Conservation (phyloP, 257 asterid genomes). For the Asclepias syriaca region DNA sequence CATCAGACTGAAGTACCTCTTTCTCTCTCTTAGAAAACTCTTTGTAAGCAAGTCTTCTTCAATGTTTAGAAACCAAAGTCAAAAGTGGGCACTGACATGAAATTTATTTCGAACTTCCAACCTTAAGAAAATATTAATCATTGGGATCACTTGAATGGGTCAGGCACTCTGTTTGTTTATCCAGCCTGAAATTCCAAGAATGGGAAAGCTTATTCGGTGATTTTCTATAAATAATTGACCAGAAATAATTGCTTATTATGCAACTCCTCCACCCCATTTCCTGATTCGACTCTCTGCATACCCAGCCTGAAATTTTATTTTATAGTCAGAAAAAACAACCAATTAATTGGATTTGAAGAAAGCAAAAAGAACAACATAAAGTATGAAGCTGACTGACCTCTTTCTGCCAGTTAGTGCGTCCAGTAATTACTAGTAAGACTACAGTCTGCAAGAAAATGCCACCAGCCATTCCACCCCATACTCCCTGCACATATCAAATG, state of each 20-base stretch:
- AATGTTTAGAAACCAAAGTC: too few relatives aligned
- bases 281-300: slow-evolving; percentile 55
- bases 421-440: slow-evolving; percentile 44
- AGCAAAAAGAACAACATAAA: not conserved
- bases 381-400: slow-evolving; percentile 47
- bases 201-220: not conserved
- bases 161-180: not conserved
- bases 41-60: too few relatives aligned
- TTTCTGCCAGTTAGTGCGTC: slow-evolving; percentile 68
- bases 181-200: not conserved
- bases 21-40: too few relatives aligned
- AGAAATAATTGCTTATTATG: slow-evolving; percentile 24
- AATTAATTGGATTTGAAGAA: not conserved
- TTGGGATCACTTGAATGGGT: not conserved
- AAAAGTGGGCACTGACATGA: too few relatives aligned
- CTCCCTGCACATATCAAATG: slow-evolving; percentile 51
- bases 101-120: too few relatives aligned
- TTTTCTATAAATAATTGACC: not conserved
- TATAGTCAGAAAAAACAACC: not conserved
- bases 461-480: slow-evolving; percentile 87
- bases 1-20: too few relatives aligned
- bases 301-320: slow-evolving; percentile 38
- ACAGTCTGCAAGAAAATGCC: slow-evolving; percentile 71
- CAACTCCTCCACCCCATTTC: slow-evolving; percentile 51
- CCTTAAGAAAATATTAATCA: too few relatives aligned